Evolutionary conservation across 768 basidiomycete species (phyloP).

Genomic region (Collybia sordida): DNA sequence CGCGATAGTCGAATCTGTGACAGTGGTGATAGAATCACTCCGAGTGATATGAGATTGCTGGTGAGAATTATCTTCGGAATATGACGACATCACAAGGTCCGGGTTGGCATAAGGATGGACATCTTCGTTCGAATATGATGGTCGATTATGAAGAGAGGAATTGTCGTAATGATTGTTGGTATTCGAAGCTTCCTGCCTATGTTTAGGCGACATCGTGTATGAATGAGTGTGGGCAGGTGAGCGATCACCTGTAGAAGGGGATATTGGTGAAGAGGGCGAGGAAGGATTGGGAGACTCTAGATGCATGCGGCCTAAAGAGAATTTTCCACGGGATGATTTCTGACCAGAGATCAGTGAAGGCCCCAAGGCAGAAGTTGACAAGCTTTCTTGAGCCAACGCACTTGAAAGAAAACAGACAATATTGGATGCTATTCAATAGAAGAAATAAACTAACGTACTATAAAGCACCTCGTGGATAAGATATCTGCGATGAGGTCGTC

Average conservation of each 20-base stretch:
- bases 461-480: constrained; percentile 51
- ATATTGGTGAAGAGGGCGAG: constrained; percentile 24
- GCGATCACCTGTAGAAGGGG: constrained; percentile 21
- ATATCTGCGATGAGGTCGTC: constrained; percentile 47
- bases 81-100: constrained; percentile 49
- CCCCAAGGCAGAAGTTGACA: constrained; percentile 56
- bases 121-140: constrained; percentile 33
- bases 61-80: constrained; percentile 16
- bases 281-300: constrained; percentile 30
- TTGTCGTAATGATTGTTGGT: neutral
- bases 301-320: constrained; percentile 40
- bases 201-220: neutral
- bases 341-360: constrained; percentile 23
- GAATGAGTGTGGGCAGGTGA: constrained; percentile 23
- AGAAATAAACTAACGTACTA: constrained; percentile 46
- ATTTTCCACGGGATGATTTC: constrained; percentile 39
- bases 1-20: constrained; percentile 40
- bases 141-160: constrained; percentile 9
- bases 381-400: constrained; percentile 58
- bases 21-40: constrained; percentile 53
- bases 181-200: too few relatives aligned
- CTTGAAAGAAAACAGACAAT: constrained; percentile 28
- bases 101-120: constrained; percentile 84
- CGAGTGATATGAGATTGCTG: constrained; percentile 32
- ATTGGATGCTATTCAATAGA: constrained; percentile 5